Conservation (phyloP, 106 monocot genomes). For the Phalaenopsis aphrodite region DNA sequence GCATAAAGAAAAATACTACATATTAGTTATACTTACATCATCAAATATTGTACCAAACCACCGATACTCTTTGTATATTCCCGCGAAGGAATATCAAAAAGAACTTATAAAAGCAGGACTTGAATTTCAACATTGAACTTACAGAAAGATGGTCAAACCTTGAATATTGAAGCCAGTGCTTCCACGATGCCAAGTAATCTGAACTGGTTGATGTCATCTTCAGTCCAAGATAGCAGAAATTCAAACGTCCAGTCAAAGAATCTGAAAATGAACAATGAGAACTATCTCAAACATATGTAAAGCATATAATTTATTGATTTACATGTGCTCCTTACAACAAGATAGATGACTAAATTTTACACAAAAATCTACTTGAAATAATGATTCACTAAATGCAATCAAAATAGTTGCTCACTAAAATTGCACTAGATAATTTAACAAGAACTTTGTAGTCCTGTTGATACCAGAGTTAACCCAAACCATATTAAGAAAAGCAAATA, state of each 20-base stretch:
- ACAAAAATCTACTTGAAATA: background rate
- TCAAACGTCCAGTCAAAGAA: conserved; percentile 79
- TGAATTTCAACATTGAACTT: background rate
- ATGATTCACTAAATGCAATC: background rate
- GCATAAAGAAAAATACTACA: too few species aligned
- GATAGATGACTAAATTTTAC: background rate
- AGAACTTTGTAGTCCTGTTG: background rate
- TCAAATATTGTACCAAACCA: too few species aligned
- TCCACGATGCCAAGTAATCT: conserved; percentile 77
- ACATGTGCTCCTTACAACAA: background rate
- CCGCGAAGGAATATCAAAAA: too few species aligned
- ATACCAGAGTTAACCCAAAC: too few species aligned
- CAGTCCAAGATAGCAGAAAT: conserved; percentile 47
- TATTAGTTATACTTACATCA: too few species aligned
- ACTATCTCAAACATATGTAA: background rate
- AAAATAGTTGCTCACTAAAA: background rate
- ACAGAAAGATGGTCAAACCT: conserved; percentile 31
- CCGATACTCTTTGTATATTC: too few species aligned
- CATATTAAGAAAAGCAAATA: too few species aligned
- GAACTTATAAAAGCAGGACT: background rate
- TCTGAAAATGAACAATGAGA: conserved; percentile 34
- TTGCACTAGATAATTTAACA: background rate
- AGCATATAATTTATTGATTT: background rate
- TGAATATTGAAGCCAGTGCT: conserved; percentile 86
- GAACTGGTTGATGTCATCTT: conserved; percentile 54